Evolutionary conservation across 108 stramenopile species (phyloP), one percentile per base, ranked within the genome.

Genomic region (Phaeodactylum tricornutum): DNA sequence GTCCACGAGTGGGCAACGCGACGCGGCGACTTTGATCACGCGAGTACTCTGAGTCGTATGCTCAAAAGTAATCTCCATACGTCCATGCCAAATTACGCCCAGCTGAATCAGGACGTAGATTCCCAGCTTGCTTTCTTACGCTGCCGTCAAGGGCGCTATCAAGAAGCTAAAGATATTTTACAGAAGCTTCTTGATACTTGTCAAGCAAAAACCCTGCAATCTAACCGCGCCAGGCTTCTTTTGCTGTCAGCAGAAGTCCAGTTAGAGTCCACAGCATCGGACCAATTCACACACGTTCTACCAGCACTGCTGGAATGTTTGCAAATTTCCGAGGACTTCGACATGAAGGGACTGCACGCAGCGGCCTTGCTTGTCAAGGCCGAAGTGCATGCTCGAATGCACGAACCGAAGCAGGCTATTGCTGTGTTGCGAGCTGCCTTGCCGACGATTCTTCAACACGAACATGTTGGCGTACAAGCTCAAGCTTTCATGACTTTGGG

Each of bases 281-380:
- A 51, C 32, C 29, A 59, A 37, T 56, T 57, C 2, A 19, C 58
- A 30, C 28, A 16, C 43, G 66, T 75, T 4, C 57, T 92, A 6
- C 51, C 67, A 6, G 61, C 66, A 16, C 48, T 92, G 20, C 52
- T 84, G 34, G 77, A 84, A 49, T 87, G 77, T 31, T 56, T 92
- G 12, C 32, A 62, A 4, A 46, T 88, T 9, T 77, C 63, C 12
- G 67, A 81, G 19, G 23, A 62, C 53, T 32, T 57, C 24, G 52
- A 63, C 2, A 81, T 88, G 74, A 75, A 92, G 50, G 68, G 79
- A 16, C 46, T 87, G 22, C 86, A 85, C 65, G 79, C 91, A 9
- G 32, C 62, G 23, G 81, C 84, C 21, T 35, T 81, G 50, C 66
- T 68, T 25, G 57, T 73, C 26, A 51, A 88, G 31, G 68, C 81